A percentile compares a stretch with the other conserved stretches of the same genome.
Conservation (phyloP, 2,329 filamentous ascomycete species). For the Tolypocladium tundrense region DNA sequence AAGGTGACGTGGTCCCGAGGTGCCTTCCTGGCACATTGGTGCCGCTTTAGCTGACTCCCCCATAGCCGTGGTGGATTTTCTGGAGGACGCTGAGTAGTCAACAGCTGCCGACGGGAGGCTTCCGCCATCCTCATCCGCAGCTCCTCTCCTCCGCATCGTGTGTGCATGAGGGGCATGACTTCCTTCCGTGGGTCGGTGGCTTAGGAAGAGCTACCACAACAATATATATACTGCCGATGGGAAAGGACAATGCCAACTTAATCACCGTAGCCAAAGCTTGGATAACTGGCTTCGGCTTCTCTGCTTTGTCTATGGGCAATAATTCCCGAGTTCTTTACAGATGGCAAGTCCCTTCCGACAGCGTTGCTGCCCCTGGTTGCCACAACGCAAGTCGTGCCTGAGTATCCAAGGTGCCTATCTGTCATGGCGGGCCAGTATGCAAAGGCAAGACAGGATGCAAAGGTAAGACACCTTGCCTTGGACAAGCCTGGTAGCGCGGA, state of each 20-base stretch:
- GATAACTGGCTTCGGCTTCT: neutral
- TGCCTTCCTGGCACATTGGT: neutral
- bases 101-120: neutral
- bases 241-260: neutral
- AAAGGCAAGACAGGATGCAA: too few species aligned
- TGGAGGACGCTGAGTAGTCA: slow-evolving; percentile 36
- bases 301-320: neutral
- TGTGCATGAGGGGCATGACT: neutral
- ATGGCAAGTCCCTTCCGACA: neutral
- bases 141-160: neutral
- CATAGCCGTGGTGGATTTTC: slow-evolving; percentile 53
- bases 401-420: neutral
- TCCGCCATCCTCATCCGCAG: neutral
- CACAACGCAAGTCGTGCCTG: neutral
- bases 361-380: neutral
- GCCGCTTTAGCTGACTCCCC: slow-evolving; percentile 1
- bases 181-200: neutral
- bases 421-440: neutral
- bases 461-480: neutral
- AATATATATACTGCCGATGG: neutral
- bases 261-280: neutral
- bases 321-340: too few species aligned
- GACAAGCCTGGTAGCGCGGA: neutral
- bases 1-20: slow-evolving; percentile 37
- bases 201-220: neutral